phyloP scores from a whole-genome alignment of 345 rosid genomes.

The Psidium friedrichsthalianum region DNA sequence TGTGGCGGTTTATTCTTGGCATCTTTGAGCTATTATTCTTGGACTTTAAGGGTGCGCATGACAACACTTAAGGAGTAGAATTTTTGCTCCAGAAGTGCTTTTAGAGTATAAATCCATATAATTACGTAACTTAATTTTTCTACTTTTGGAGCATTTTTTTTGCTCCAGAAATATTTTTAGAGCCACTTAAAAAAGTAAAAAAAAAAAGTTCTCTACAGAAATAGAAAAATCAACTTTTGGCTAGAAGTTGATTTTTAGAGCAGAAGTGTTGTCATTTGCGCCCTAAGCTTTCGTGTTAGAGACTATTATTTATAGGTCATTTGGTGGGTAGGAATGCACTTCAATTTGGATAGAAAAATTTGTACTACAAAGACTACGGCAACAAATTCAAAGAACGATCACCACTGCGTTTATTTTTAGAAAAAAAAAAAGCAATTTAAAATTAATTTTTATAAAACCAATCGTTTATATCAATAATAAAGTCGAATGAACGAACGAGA shows the following conservation, averaged over 20 bases:
- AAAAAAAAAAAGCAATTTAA: background rate
- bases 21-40: background rate
- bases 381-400: background rate
- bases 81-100: too few species aligned
- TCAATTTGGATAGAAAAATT: background rate
- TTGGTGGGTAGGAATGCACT: background rate
- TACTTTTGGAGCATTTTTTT: too few species aligned
- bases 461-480: fast-evolving
- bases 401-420: fast-evolving
- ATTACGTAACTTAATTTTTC: too few species aligned
- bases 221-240: too few species aligned
- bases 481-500: fast-evolving
- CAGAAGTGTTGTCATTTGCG: too few species aligned
- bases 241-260: too few species aligned
- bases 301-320: background rate
- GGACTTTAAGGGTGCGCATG: background rate
- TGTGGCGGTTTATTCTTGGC: background rate
- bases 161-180: too few species aligned
- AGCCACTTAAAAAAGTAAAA: too few species aligned
- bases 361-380: background rate
- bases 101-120: too few species aligned
- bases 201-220: too few species aligned
- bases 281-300: background rate
- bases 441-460: background rate
- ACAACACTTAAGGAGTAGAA: too few species aligned